phyloP scores from a whole-genome alignment of 495 filamentous ascomycete genomes.

The Baudoinia panamericana region DNA sequence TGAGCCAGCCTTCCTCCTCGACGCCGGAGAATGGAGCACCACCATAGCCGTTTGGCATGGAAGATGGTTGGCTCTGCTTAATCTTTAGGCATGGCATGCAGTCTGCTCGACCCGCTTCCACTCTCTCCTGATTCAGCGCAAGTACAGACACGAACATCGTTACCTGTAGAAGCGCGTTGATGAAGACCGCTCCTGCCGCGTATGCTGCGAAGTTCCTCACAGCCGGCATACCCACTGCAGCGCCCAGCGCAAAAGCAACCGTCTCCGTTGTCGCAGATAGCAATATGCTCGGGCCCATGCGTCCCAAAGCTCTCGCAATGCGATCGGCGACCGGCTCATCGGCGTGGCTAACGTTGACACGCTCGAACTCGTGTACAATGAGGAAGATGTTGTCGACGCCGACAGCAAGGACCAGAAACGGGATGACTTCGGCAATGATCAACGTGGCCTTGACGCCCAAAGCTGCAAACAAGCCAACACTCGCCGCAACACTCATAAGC shows the following conservation, averaged over 20 bases:
- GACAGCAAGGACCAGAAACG: conserved; percentile 88
- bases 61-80: conserved; percentile 44
- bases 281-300: conserved; percentile 95
- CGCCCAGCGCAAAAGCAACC: conserved; percentile 79
- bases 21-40: conserved; percentile 41
- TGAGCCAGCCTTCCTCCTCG: conserved; percentile 68
- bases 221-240: conserved; percentile 91
- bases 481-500: conserved; percentile 90
- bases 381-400: conserved; percentile 98
- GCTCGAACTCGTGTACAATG: conserved; percentile 95
- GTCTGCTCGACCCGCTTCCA: conserved; percentile 76
- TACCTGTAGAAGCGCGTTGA: conserved; percentile 88
- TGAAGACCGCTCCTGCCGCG: conserved; percentile 88
- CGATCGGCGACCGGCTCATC: conserved; percentile 75
- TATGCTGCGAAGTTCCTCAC: conserved; percentile 95
- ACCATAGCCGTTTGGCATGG: conserved; percentile 31
- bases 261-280: conserved; percentile 90
- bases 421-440: conserved; percentile 97
- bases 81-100: conserved; percentile 82
- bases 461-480: conserved; percentile 84
- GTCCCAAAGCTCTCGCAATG: conserved; percentile 69
- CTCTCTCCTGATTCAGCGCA: conserved; percentile 75
- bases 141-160: conserved; percentile 93
- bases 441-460: conserved; percentile 81
- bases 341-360: conserved; percentile 77